Conservation (phyloP, 176 grass and related monocot species). For the Dendrocalamus sinicus region DNA sequence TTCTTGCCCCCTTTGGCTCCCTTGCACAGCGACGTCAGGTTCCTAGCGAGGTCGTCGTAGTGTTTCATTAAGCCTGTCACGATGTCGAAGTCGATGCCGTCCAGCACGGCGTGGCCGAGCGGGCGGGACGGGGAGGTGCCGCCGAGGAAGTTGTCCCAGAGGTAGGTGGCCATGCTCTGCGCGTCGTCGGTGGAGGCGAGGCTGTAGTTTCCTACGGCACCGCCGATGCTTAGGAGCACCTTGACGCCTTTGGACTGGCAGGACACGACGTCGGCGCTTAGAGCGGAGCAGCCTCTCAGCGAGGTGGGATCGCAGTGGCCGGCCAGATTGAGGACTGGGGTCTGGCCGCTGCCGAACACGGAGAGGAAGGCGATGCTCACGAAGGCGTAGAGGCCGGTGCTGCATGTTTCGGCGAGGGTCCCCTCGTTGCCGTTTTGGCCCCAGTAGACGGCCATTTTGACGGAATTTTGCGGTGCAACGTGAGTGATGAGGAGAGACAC, state of each 20-base stretch:
- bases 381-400: constrained; percentile 32
- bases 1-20: not conserved
- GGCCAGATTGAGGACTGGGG: constrained; percentile 39
- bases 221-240: constrained; percentile 63
- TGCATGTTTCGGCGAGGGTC: constrained; percentile 45
- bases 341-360: constrained; percentile 47
- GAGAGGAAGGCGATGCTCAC: constrained; percentile 53
- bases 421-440: constrained; percentile 58
- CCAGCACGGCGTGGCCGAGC: constrained; percentile 47
- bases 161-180: constrained; percentile 41
- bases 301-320: constrained; percentile 41
- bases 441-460: constrained; percentile 61
- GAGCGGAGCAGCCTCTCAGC: constrained; percentile 19
- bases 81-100: constrained; percentile 62
- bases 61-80: not conserved
- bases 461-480: not conserved
- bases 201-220: not conserved
- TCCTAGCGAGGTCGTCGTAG: constrained; percentile 1
- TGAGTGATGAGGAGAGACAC: too few relatives aligned
- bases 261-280: constrained; percentile 23
- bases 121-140: constrained; percentile 7
- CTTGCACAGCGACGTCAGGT: constrained; percentile 7
- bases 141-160: constrained; percentile 55
- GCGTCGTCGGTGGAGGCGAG: constrained; percentile 31
- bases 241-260: constrained; percentile 51